Evolutionary conservation across 352 stramenopile genomes (phyloP).

Genomic region (Phytophthora ramorum): DNA sequence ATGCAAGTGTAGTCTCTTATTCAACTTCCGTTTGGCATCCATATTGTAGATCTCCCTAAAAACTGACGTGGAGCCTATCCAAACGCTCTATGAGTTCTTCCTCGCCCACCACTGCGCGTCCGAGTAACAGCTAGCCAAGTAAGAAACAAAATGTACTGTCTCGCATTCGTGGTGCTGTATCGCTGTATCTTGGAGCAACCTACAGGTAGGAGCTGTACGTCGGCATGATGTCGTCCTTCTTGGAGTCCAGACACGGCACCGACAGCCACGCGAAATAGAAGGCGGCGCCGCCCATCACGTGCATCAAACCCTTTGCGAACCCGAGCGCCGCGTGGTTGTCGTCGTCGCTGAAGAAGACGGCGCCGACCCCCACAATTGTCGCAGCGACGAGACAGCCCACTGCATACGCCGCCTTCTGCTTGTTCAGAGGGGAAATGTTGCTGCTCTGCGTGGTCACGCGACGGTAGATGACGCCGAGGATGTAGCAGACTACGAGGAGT

Average conservation of each 20-base stretch:
- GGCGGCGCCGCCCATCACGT: slow-evolving; percentile 64
- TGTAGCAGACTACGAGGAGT: slow-evolving; percentile 66
- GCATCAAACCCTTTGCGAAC: slow-evolving; percentile 72
- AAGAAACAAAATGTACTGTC: neutral
- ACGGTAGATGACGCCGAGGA: slow-evolving; percentile 63
- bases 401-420: slow-evolving; percentile 60
- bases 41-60: slow-evolving; percentile 40
- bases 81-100: slow-evolving; percentile 50
- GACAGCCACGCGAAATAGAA: slow-evolving; percentile 86
- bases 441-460: slow-evolving; percentile 52
- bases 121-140: slow-evolving; percentile 6
- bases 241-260: slow-evolving; percentile 81
- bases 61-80: slow-evolving; percentile 39
- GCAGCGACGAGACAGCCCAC: slow-evolving; percentile 53
- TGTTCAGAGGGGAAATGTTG: slow-evolving; percentile 59
- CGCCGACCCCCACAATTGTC: slow-evolving; percentile 48
- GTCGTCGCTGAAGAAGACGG: slow-evolving; percentile 56
- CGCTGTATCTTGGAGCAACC: slow-evolving; percentile 1
- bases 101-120: slow-evolving; percentile 16
- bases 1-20: slow-evolving; percentile 14
- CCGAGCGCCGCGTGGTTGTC: slow-evolving; percentile 56
- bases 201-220: slow-evolving; percentile 70
- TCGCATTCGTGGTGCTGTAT: too few species aligned
- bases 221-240: slow-evolving; percentile 83
- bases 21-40: slow-evolving; percentile 9